Evolutionary conservation across 2,329 filamentous ascomycete species (phyloP), one percentile per base, ranked within the genome.

Genomic region (Aspergillus sojae): DNA sequence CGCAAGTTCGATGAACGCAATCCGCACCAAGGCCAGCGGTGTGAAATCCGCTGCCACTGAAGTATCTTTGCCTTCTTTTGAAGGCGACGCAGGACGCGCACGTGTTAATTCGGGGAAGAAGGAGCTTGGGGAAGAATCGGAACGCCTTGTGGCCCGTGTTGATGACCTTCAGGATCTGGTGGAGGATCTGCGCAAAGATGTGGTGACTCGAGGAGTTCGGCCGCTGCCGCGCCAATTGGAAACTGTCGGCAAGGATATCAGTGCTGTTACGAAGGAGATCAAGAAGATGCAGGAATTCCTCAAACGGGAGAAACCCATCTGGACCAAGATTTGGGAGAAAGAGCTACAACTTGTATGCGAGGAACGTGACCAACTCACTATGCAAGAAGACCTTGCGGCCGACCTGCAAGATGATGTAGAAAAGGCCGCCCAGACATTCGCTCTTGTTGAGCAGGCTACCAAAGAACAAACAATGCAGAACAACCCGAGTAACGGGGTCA

Each of bases 291-390:
- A 97, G 75, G 94, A 97, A 19, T 96, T 91, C 82, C 87, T 99
- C 81, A 90, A 89, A 71, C 87, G 88, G 54, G 95, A 99, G 85
- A 97, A 97, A 78, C 95, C 95, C 0, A 84, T 97, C 62, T 99
- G 95, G 94, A 97, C 93, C 60, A 97, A 97, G 86, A 96, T 98
- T 68, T 99, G 95, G 95, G 94, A 98, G 85, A 94, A 96, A 80
- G 94, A 98, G 78, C 84, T 99, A 53, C 93, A 98, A 78, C 90
- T 94, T 58, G 94, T 99, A 3, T 98, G 95, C 80, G 93, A 96
- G 76, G 95, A 97, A 74, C 89, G 94, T 69, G 94, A 98, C 74
- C 89, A 97, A 78, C 87, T 99, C 70, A 95, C 93, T 57, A 91
- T 98, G 84, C 94, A 97, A 83, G 95, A 99, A 81, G 95, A 98